Evolutionary conservation across 2,329 filamentous ascomycete genomes (phyloP).

Genomic region (Phialemonium atrogriseum): DNA sequence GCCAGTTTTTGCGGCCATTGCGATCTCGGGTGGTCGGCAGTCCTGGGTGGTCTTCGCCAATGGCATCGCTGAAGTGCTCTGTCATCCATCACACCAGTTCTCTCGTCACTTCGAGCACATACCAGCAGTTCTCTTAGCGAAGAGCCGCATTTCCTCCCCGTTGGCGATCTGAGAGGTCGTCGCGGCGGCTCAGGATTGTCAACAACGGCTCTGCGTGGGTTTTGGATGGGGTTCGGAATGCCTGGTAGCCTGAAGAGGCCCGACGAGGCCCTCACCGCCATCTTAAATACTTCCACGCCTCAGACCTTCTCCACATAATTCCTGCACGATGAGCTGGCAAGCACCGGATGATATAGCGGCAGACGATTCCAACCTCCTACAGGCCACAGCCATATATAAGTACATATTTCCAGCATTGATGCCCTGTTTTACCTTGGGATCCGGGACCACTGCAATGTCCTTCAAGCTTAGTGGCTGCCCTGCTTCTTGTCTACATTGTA

Average conservation of each 20-base stretch:
- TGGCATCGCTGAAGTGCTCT: conserved; percentile 12
- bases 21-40: conserved; percentile 12
- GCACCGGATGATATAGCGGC: conserved; percentile 14
- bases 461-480: no score
- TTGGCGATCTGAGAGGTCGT: conserved; percentile 2
- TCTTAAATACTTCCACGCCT: conserved; percentile 13
- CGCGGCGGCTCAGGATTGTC: background rate
- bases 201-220: background rate
- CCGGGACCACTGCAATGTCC: no score
- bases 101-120: conserved; percentile 10
- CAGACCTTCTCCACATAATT: conserved; percentile 20
- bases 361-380: conserved; percentile 13
- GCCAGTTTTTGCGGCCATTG: conserved; percentile 19
- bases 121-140: conserved; percentile 14
- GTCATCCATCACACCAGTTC: conserved; percentile 14
- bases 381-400: conserved; percentile 5
- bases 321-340: conserved; percentile 29
- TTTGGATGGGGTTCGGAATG: background rate
- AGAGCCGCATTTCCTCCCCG: conserved; percentile 18
- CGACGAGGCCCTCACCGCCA: conserved; percentile 1
- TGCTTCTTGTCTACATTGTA: no score
- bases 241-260: background rate
- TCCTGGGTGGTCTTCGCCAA: conserved; percentile 16
- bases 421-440: no score
- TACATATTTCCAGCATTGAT: no score